A percentile compares a stretch with the other conserved stretches of the same genome.
Evolutionary conservation across 75 land plant genomes (phyloP).

Genomic region (Adiantum capillusveneris): DNA sequence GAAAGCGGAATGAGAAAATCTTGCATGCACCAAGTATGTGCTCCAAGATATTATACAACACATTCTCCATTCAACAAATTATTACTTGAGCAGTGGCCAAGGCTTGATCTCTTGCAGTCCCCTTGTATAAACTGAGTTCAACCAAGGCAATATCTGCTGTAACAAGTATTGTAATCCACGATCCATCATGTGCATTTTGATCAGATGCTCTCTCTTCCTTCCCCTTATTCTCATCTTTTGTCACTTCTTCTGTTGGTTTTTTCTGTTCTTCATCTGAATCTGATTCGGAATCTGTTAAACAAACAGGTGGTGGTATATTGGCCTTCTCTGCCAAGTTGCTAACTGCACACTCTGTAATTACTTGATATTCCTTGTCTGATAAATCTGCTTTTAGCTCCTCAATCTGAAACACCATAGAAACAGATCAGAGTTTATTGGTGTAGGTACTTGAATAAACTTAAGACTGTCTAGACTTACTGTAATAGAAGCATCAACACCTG

Average conservation of each 20-base stretch:
- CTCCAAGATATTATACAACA: no score
- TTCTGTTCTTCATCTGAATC: constrained; percentile 20
- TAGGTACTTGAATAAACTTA: no score
- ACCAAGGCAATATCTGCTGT: constrained; percentile 50
- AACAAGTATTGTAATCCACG: constrained; percentile 56
- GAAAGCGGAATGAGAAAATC: no score
- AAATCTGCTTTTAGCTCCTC: constrained; percentile 70
- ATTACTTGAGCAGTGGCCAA: constrained; percentile 80
- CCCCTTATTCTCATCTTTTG: constrained; percentile 8
- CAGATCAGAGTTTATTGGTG: not conserved
- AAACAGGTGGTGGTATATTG: constrained; percentile 38
- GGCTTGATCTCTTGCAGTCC: constrained; percentile 56
- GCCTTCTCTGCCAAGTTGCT: constrained; percentile 82
- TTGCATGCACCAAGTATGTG: no score
- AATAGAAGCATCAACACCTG: constrained; percentile 51
- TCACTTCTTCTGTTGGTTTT: constrained; percentile 5
- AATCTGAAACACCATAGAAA: constrained; percentile 38
- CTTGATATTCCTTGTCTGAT: constrained; percentile 82
- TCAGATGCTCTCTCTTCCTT: constrained; percentile 35
- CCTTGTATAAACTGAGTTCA: constrained; percentile 61
- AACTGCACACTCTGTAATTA: constrained; percentile 76
- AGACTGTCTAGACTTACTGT: constrained; percentile 40
- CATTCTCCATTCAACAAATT: no score
- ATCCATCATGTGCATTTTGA: constrained; percentile 13
- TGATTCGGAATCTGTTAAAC: constrained; percentile 14